phyloP scores from a whole-genome alignment of 1,139 yeast species.

The Yarrowia galli region DNA sequence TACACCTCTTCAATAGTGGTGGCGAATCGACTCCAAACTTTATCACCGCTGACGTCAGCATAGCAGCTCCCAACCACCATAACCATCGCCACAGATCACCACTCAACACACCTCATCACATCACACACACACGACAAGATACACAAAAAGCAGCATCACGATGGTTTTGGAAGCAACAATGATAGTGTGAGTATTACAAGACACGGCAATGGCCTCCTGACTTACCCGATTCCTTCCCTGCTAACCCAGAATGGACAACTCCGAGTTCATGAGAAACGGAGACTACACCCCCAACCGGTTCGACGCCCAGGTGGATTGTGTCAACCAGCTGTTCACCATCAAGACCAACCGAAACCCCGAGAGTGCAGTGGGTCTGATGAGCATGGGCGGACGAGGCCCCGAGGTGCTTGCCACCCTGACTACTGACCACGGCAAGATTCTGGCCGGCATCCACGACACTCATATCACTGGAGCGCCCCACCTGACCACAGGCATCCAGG shows the following conservation, averaged over 20 bases:
- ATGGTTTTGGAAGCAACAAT: constrained; percentile 97
- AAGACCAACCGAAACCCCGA: constrained; percentile 92
- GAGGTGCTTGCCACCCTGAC: constrained; percentile 88
- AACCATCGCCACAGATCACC: constrained; percentile 32
- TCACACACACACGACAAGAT: not conserved
- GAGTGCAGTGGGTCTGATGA: constrained; percentile 87
- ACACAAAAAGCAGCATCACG: constrained; percentile 40
- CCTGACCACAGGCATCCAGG: constrained; percentile 86
- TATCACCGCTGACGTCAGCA: constrained; percentile 1
- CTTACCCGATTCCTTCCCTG: constrained; percentile 19
- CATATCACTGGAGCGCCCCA: constrained; percentile 74
- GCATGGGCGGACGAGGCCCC: constrained; percentile 86
- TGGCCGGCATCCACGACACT: constrained; percentile 87
- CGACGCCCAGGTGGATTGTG: constrained; percentile 94
- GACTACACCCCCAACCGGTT: constrained; percentile 89
- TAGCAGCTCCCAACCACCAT: not conserved
- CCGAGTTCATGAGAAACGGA: constrained; percentile 95
- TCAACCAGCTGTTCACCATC: constrained; percentile 83
- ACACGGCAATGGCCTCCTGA: not conserved
- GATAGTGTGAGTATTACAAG: constrained; percentile 60
- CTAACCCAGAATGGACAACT: constrained; percentile 71
- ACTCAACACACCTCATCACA: constrained; percentile 5
- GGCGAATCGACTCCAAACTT: not conserved
- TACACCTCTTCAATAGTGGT: not conserved
- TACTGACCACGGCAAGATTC: constrained; percentile 82